phyloP scores from a whole-genome alignment of 345 rosid genomes.

The Lepidium aucheri region DNA sequence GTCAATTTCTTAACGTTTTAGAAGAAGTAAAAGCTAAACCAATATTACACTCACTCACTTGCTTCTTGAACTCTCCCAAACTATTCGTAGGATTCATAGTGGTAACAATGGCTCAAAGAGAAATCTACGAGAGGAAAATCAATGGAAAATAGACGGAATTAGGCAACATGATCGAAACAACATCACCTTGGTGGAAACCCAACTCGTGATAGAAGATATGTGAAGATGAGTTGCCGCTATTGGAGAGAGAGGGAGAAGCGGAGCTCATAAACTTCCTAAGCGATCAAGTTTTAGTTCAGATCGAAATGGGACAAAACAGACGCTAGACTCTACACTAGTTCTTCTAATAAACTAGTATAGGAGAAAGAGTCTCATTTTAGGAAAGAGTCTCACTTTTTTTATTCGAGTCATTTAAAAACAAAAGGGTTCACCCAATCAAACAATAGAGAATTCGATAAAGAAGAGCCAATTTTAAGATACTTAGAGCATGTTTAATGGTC shows the following conservation, averaged over 20 bases:
- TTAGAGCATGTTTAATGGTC: no score
- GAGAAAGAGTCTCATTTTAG: no score
- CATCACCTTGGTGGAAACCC: slow-evolving; percentile 57
- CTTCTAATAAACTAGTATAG: no score
- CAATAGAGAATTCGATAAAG: no score
- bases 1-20: slow-evolving; percentile 32
- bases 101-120: slow-evolving; percentile 55
- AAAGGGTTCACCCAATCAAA: no score
- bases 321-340: no score
- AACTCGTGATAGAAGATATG: slow-evolving; percentile 15
- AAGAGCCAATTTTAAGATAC: no score
- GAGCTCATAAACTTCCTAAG: not conserved
- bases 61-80: slow-evolving; percentile 43
- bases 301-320: not conserved
- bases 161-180: slow-evolving; percentile 57
- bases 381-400: no score
- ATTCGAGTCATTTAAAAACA: no score
- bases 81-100: slow-evolving; percentile 59
- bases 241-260: not conserved
- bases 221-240: slow-evolving; percentile 22
- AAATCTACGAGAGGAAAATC: slow-evolving; percentile 48
- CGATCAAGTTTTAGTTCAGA: not conserved
- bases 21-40: slow-evolving; percentile 38
- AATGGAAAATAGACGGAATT: slow-evolving; percentile 62
- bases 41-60: slow-evolving; percentile 32